Base-by-base conservation (phyloP, 768 basidiomycete species). In the Tephrocybe sp. region DNA sequence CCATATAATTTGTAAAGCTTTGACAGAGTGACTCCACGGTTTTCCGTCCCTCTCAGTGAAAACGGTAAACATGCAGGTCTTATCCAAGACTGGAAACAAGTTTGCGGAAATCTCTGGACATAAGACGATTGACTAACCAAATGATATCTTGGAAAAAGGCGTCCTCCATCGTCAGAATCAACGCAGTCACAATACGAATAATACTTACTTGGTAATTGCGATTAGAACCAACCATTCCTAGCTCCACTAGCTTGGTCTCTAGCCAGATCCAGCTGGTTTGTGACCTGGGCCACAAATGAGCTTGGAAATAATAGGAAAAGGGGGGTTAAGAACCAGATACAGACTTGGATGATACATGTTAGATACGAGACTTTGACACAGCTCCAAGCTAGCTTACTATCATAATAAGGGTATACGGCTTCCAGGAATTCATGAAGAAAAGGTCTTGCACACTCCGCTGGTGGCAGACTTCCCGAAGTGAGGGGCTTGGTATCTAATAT, bases 231-330 rank as follows among this genome's bases (percentile, higher is more conserved):
- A 93, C 68, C 84, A 94, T 91, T 14, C 83, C 89, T 8, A 94
- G 75, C 65, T 94, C 92, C 11, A 89, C 84, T 7, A 96, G 74
- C 65, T 93, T 95, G 13, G 84, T 82, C 70, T 93, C 91, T 14
- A 93, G 73, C 91, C 91, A 93, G 44, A 89, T 75, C 92, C 92
- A 93, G 55, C 82, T 85, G 3, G 92, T 93, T 63, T 91, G 88
- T 1, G 84, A 86, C 87, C 86, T 88, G 22, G 8, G n/a, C 54
- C n/a, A 32, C 17, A 7, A n/a, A 17, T 49, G 31, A 33, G 26
- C 34, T 48, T 23, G 30, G n/a, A 11, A 17, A 22, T 14, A 14
- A 14, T 5, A 23, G 31, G 5, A 5, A 31, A 32, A 6, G 26
- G 16, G 17, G 31, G 11, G 7, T 32, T n/a, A 31, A 43, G 39